Evolutionary conservation across 495 filamentous ascomycete genomes (phyloP), one percentile per base, ranked within the genome.

Genomic region (Evansstolkia leycettana): DNA sequence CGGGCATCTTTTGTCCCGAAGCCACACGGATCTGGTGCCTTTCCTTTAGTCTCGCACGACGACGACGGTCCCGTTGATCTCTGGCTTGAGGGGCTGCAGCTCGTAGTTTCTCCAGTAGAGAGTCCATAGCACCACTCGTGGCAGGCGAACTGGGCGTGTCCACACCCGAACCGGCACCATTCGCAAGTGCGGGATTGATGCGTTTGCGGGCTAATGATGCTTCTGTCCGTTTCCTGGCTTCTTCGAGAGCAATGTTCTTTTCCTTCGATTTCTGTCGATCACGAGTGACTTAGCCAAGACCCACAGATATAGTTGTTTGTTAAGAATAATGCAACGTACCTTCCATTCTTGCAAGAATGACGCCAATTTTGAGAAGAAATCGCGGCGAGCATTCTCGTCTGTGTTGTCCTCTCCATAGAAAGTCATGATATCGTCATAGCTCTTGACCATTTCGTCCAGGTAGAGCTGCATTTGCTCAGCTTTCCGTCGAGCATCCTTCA

Each of bases 321-420:
- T 7, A 8, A 25, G 17, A 37, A 9, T 18, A 26, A 10, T 28
- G 35, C 26, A 33, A 56, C 72, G 48, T 55, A 80, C 78, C 75
- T 80, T 94, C 82, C 89, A 98, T 59, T 95, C 92, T 16, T 65
- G 61, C 42, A 98, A 75, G 65, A 98, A 98, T 14, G 71, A 57
- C n/a, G 87, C 86, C 46, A 98, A 72, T 64, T 96, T 96, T 33
- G 79, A 69, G 47, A 98, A 98, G 72, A 98, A 98, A 51, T 94
- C 89, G 41, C 92, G 73, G 36, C 89, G 75, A n/a, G 87, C 84
- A 52, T 83, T 90, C 20, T 98, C 90, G 52, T 98, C 92, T 11
- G 70, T 67, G 23, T 80, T 78, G 52, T 98, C 92, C 59, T 98
- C 90, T 38, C 90, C 90, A 52, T 93, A 98, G 64, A 95, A 95